These are phyloP conservation scores for Chaetothyriales sp. DNA, from an alignment of 2,329 filamentous ascomycete genomes.

Conservation along the genomic window DNA sequence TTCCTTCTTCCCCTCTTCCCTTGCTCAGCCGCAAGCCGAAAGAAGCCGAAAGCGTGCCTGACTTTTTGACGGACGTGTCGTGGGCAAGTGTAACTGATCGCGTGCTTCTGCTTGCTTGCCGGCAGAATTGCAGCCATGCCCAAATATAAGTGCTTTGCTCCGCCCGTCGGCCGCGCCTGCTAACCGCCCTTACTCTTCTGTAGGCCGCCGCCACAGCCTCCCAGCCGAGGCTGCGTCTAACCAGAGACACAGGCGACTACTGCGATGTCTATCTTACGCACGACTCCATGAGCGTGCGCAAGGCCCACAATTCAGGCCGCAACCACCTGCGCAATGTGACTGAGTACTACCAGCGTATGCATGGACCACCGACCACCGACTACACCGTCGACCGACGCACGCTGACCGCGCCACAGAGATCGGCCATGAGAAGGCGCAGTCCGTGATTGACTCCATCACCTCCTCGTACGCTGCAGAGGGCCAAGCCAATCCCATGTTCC, in stretches of 20 bases:
- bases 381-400: not conserved
- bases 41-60: no score
- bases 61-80: no score
- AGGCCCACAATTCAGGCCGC: constrained; percentile 90
- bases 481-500: constrained; percentile 58
- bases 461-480: constrained; percentile 90
- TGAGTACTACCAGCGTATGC: constrained; percentile 88
- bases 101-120: no score
- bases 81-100: no score
- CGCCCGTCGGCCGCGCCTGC: constrained; percentile 1
- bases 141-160: constrained; percentile 55
- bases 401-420: constrained; percentile 52
- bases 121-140: constrained; percentile 48
- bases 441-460: constrained; percentile 95
- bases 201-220: not conserved
- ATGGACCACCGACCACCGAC: not conserved
- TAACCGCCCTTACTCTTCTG: not conserved
- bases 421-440: constrained; percentile 95
- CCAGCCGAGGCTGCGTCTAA: constrained; percentile 21
- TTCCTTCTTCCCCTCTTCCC: no score
- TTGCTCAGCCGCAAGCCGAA: no score
- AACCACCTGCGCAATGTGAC: constrained; percentile 97
- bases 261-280: constrained; percentile 99
- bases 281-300: constrained; percentile 98
- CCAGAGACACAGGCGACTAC: constrained; percentile 52